Conservation (phyloP, 2,329 filamentous ascomycete species). For the Claviceps pusilla region DNA sequence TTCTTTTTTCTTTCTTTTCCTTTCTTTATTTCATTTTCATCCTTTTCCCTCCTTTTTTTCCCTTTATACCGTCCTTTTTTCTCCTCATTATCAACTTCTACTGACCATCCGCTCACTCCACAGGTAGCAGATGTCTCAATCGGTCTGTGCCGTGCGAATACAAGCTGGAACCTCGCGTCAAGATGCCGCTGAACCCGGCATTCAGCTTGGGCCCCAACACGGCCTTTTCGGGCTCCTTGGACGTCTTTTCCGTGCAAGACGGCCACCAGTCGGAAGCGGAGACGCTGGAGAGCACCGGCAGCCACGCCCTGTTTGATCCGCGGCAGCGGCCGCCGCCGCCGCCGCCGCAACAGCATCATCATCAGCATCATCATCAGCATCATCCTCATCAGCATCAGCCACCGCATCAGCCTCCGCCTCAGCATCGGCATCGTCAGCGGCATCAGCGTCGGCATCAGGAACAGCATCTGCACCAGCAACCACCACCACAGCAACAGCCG, state of each 20-base stretch:
- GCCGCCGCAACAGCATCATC: neutral
- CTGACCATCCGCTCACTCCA: neutral
- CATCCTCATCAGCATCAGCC: neutral
- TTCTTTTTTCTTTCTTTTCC: neutral
- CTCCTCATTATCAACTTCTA: neutral
- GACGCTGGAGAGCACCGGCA: neutral
- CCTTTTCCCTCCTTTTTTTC: neutral
- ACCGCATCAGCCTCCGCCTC: neutral
- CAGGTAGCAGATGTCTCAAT: conserved; percentile 5
- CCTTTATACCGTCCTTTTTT: too few species aligned
- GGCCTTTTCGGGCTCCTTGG: conserved; percentile 4
- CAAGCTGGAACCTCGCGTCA: conserved; percentile 5
- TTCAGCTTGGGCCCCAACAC: conserved; percentile 4
- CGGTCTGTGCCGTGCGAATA: conserved; percentile 6
- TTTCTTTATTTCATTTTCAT: neutral
- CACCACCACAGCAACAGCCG: neutral
- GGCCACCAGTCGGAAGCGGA: neutral
- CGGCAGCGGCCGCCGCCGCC: neutral
- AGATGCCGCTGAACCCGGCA: conserved; percentile 6
- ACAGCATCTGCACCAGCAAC: neutral
- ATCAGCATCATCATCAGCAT: neutral
- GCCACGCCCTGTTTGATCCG: neutral
- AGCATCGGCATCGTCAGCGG: neutral
- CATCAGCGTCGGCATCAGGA: neutral
- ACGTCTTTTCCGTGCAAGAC: conserved; percentile 4